These are phyloP conservation scores for Rutstroemia sp. DNA, from an alignment of 2,329 filamentous ascomycete genomes.

Conservation along the genomic window DNA sequence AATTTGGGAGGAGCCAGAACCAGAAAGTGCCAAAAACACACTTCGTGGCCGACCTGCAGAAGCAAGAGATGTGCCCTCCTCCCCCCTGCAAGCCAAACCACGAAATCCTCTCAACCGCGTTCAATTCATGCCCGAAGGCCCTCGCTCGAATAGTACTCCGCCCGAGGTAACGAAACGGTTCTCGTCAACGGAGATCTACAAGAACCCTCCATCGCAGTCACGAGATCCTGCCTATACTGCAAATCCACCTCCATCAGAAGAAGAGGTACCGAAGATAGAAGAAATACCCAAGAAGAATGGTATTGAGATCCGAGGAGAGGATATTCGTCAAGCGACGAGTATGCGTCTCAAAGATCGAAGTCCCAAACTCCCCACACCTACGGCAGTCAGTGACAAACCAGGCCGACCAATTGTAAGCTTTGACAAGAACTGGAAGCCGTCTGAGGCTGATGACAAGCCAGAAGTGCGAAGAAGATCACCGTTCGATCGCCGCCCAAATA, in stretches of 20 bases:
- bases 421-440: constrained; percentile 72
- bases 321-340: constrained; percentile 84
- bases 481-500: constrained; percentile 20
- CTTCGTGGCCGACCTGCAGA: constrained; percentile 20
- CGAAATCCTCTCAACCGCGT: constrained; percentile 60
- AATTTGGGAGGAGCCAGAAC: constrained; percentile 83
- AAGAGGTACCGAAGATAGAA: constrained; percentile 28
- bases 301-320: constrained; percentile 75
- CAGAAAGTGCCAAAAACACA: constrained; percentile 22
- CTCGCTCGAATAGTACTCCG: constrained; percentile 37
- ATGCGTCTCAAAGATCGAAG: constrained; percentile 84
- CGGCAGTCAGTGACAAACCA: constrained; percentile 81
- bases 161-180: constrained; percentile 35
- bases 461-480: constrained; percentile 34
- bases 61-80: constrained; percentile 30
- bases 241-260: constrained; percentile 40
- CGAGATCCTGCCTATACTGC: constrained; percentile 72
- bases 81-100: constrained; percentile 49
- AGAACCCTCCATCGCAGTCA: constrained; percentile 76
- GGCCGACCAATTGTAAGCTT: constrained; percentile 97
- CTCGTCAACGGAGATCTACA: constrained; percentile 65
- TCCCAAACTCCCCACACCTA: constrained; percentile 77
- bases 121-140: constrained; percentile 37
- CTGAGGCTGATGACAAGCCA: constrained; percentile 58
- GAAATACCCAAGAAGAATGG: constrained; percentile 54